phyloP scores from a whole-genome alignment of 192 early-diverging fungal genomes.

The Mortierella claussenii region DNA sequence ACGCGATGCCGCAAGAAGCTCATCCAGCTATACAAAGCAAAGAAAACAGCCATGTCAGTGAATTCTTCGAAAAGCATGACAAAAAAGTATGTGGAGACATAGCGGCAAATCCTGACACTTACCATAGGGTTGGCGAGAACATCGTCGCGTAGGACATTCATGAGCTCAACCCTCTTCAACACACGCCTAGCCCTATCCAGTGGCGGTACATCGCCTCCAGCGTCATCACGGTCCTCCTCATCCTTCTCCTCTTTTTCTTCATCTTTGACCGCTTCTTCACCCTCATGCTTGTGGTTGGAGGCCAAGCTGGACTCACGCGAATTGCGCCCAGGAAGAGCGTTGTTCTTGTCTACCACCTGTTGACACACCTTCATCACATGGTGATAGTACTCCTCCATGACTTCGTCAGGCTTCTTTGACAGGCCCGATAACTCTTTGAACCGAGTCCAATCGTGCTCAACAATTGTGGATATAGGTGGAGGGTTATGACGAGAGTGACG shows the following conservation, averaged over 20 bases:
- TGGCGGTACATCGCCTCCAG: constrained; percentile 64
- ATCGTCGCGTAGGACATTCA: constrained; percentile 74
- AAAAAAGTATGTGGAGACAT: not conserved
- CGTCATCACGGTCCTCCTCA: constrained; percentile 55
- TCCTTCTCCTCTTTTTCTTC: constrained; percentile 51
- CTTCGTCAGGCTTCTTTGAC: constrained; percentile 71
- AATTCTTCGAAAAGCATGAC: not conserved
- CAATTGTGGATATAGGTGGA: not conserved
- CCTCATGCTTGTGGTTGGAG: constrained; percentile 20
- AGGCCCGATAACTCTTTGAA: constrained; percentile 79
- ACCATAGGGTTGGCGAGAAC: constrained; percentile 64
- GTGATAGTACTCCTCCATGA: constrained; percentile 70
- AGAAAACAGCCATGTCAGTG: constrained; percentile 5
- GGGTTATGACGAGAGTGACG: constrained; percentile 41
- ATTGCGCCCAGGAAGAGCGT: constrained; percentile 26
- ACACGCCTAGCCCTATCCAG: constrained; percentile 76
- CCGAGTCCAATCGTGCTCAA: constrained; percentile 64
- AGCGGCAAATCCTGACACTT: not conserved
- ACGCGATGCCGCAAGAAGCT: constrained; percentile 54
- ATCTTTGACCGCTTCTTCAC: constrained; percentile 27
- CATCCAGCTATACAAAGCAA: constrained; percentile 49
- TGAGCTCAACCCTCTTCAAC: constrained; percentile 73
- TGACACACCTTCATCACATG: constrained; percentile 69
- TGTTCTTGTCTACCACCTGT: constrained; percentile 61
- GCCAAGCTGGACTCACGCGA: constrained; percentile 42